phyloP scores from a whole-genome alignment of 129 eudicot species.

The Arctium minus region DNA sequence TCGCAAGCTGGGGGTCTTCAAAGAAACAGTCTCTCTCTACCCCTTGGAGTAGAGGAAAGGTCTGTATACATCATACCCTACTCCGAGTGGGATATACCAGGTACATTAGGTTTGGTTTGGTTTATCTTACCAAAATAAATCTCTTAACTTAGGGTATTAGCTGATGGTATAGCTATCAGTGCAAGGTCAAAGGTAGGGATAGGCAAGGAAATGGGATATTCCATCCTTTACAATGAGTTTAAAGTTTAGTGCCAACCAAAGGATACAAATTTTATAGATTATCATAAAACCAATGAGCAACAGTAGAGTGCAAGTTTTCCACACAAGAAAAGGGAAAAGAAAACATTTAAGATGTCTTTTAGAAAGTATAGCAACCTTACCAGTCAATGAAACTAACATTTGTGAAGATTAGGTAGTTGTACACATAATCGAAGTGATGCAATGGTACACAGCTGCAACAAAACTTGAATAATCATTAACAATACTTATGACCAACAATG shows the following conservation, averaged over 20 bases:
- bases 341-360: background rate
- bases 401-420: constrained; percentile 58
- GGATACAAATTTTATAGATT: too few relatives aligned
- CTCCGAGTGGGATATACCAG: too few relatives aligned
- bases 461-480: background rate
- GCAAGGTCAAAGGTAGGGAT: background rate
- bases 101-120: too few relatives aligned
- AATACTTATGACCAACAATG: background rate
- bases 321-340: background rate
- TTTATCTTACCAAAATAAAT: too few relatives aligned
- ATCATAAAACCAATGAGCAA: too few relatives aligned
- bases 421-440: constrained; percentile 58
- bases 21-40: too few relatives aligned
- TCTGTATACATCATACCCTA: too few relatives aligned
- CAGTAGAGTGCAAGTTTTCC: background rate
- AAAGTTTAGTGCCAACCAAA: background rate
- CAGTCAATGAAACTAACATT: constrained; percentile 63
- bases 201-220: background rate
- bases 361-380: constrained; percentile 33
- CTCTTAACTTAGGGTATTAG: background rate
- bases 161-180: background rate
- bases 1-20: too few relatives aligned
- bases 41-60: too few relatives aligned
- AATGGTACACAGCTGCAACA: constrained; percentile 64
- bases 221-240: background rate